phyloP scores from a whole-genome alignment of 257 asterid species.

The Fraxinus quadrangulata region DNA sequence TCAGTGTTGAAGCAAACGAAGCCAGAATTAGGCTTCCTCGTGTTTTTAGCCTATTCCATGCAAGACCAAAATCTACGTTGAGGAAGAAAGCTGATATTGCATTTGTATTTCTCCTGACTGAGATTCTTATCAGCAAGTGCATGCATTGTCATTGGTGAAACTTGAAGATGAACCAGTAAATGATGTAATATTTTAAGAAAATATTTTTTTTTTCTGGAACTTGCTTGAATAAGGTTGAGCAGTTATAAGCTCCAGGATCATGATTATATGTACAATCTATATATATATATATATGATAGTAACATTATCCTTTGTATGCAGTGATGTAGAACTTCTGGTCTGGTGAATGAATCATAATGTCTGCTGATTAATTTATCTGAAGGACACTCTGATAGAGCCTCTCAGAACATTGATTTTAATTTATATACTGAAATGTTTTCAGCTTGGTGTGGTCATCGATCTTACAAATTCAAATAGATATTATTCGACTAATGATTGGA shows the following conservation, averaged over 20 bases:
- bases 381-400: slow-evolving; percentile 24
- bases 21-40: background rate
- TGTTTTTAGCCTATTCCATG: background rate
- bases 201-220: background rate
- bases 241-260: background rate
- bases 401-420: slow-evolving; percentile 17
- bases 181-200: background rate
- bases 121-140: background rate
- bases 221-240: background rate
- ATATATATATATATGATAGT: background rate
- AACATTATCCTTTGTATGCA: background rate
- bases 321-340: background rate
- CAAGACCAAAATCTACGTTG: background rate
- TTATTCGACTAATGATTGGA: slow-evolving; percentile 67
- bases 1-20: background rate
- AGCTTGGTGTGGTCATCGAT: slow-evolving; percentile 97
- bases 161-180: background rate
- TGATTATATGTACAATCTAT: background rate
- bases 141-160: background rate
- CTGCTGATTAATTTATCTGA: slow-evolving; percentile 19
- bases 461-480: slow-evolving; percentile 89
- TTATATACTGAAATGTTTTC: slow-evolving; percentile 42
- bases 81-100: background rate
- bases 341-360: slow-evolving; percentile 20
- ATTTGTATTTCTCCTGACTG: background rate